Percentiles rank a stretch among this genome's conserved stretches.
These are phyloP conservation scores for Magnaporthales sp. DNA, from an alignment of 2,329 filamentous ascomycete species.

Conservation along the genomic window DNA sequence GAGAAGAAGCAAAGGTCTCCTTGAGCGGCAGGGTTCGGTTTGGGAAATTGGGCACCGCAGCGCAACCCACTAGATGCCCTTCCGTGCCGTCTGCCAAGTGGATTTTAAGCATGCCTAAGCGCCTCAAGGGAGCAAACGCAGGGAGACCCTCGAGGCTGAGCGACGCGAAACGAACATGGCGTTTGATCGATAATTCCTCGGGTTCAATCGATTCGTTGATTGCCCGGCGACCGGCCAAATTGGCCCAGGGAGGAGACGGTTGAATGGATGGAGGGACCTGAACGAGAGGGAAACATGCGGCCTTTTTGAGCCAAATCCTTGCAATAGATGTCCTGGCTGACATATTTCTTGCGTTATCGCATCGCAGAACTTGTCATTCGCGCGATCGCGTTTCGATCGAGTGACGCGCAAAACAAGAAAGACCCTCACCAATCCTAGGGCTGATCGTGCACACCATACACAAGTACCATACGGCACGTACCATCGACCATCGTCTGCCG, in stretches of 20 bases:
- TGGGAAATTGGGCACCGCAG: background rate
- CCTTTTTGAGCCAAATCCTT: background rate
- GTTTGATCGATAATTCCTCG: background rate
- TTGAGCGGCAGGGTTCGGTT: background rate
- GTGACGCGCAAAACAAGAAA: background rate
- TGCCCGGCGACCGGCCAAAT: background rate
- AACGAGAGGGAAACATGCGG: background rate
- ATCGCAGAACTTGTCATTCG: background rate
- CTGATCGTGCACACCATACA: background rate
- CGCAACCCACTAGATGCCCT: background rate
- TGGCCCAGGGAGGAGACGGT: background rate
- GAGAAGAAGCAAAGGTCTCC: background rate
- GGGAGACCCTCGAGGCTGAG: background rate
- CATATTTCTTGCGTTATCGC: background rate
- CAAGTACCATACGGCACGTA: background rate
- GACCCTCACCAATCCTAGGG: background rate
- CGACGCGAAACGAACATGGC: background rate
- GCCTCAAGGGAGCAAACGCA: slow-evolving; percentile 1
- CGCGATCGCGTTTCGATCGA: background rate
- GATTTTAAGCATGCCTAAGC: background rate
- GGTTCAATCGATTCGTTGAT: background rate
- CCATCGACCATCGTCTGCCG: background rate
- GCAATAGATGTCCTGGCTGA: background rate
- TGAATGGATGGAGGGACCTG: background rate
- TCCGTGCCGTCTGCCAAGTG: background rate